Conservation (phyloP, 352 stramenopile genomes). For the Pseudoperonospora humuli region DNA sequence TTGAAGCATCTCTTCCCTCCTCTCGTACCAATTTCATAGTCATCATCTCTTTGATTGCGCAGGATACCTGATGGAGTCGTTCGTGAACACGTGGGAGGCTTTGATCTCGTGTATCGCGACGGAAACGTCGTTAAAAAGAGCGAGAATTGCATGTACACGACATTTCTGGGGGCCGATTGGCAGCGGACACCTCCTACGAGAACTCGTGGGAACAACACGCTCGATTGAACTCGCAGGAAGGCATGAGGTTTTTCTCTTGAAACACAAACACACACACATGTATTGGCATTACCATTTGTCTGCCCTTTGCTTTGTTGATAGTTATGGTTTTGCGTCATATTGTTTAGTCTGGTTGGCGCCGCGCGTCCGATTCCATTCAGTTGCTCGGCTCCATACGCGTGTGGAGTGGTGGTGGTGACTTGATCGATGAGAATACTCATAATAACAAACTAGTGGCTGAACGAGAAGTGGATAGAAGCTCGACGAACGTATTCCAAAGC, state of each 20-base stretch:
- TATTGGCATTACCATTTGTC: slow-evolving; percentile 28
- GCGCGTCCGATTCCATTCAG: slow-evolving; percentile 8
- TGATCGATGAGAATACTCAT: slow-evolving; percentile 24
- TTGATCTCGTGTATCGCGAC: slow-evolving; percentile 76
- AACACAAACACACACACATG: slow-evolving; percentile 2
- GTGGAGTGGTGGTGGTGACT: slow-evolving; percentile 7
- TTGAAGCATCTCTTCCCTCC: too few species aligned
- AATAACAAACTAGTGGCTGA: slow-evolving; percentile 23
- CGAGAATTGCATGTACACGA: slow-evolving; percentile 69
- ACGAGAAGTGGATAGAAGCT: not conserved
- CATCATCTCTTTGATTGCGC: slow-evolving; percentile 19
- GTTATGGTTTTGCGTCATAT: slow-evolving; percentile 15
- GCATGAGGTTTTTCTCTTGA: too few species aligned
- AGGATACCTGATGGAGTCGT: slow-evolving; percentile 21
- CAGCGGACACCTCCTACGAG: slow-evolving; percentile 28
- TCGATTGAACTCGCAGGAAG: slow-evolving; percentile 1
- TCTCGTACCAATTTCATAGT: too few species aligned
- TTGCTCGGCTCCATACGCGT: slow-evolving; percentile 9
- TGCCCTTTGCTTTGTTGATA: slow-evolving; percentile 22
- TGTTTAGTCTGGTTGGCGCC: slow-evolving; percentile 21
- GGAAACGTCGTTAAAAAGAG: slow-evolving; percentile 45
- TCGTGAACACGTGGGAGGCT: slow-evolving; percentile 53
- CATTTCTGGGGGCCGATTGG: slow-evolving; percentile 56
- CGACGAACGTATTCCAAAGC: slow-evolving; percentile 17
- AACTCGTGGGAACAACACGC: slow-evolving; percentile 1